Evolutionary conservation across 1,284 basidiomycete species (phyloP).

Genomic region (Ganoderma resinaceum): DNA sequence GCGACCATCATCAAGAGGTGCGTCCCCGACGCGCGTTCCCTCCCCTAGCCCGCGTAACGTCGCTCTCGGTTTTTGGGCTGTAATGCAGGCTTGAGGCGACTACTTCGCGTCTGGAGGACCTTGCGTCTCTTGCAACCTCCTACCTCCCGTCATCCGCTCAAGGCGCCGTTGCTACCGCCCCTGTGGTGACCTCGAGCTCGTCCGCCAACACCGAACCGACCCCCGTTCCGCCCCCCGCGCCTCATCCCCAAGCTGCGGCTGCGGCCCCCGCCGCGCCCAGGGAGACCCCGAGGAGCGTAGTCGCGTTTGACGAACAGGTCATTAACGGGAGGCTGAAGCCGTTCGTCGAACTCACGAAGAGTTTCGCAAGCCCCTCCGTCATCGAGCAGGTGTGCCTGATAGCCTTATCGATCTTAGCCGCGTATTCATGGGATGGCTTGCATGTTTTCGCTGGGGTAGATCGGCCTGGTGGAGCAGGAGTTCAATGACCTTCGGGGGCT

Average conservation of each 20-base stretch:
- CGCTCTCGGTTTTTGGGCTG: neutral
- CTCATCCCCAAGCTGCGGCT: conserved; percentile 46
- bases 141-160: conserved; percentile 35
- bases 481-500: conserved; percentile 76
- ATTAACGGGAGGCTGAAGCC: conserved; percentile 76
- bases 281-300: conserved; percentile 67
- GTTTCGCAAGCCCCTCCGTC: conserved; percentile 75
- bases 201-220: conserved; percentile 49
- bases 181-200: conserved; percentile 42
- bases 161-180: conserved; percentile 32
- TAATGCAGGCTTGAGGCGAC: conserved; percentile 84
- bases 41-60: conserved; percentile 11
- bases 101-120: conserved; percentile 93
- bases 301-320: conserved; percentile 80
- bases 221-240: conserved; percentile 49
- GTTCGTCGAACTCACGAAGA: conserved; percentile 78
- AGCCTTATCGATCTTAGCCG: conserved; percentile 9
- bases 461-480: conserved; percentile 71
- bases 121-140: conserved; percentile 57
- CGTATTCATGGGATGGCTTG: conserved; percentile 10
- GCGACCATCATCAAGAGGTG: conserved; percentile 88
- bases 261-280: conserved; percentile 44
- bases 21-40: conserved; percentile 34
- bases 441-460: conserved; percentile 54
- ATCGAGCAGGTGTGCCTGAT: conserved; percentile 75